Percentiles rank a stretch among this genome's conserved stretches.
These are phyloP conservation scores for Kwoniella europaea DNA, from an alignment of 768 basidiomycete species.

Conservation along the genomic window DNA sequence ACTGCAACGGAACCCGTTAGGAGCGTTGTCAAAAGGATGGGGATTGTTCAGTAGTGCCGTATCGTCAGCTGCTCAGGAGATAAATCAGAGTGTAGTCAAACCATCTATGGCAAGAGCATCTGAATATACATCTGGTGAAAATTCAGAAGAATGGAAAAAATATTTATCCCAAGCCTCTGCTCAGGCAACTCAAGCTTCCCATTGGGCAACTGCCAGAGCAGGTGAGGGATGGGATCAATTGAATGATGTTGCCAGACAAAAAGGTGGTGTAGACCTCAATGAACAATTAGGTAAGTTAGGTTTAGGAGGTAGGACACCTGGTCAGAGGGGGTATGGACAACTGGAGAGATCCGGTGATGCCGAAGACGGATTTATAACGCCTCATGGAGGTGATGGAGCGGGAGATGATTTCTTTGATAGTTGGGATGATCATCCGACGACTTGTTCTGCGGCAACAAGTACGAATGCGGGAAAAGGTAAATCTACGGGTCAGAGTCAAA, in stretches of 20 bases:
- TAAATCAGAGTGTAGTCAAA: conserved; percentile 86
- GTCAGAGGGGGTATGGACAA: conserved; percentile 45
- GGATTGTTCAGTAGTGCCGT: conserved; percentile 89
- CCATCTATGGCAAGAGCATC: conserved; percentile 78
- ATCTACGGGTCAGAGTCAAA: not conserved
- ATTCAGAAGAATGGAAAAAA: conserved; percentile 37
- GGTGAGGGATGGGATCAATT: conserved; percentile 50
- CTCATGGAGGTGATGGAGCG: conserved; percentile 61
- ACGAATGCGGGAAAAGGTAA: not conserved
- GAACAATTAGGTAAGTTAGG: conserved; percentile 75
- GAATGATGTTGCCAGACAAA: conserved; percentile 61
- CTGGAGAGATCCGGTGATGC: conserved; percentile 47
- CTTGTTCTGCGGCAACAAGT: conserved; percentile 42
- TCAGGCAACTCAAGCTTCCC: conserved; percentile 36
- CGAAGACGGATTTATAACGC: conserved; percentile 44
- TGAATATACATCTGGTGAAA: conserved; percentile 20
- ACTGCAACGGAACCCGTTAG: conserved; percentile 81
- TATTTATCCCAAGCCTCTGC: conserved; percentile 29
- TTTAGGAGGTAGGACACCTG: conserved; percentile 36
- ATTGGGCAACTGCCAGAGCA: conserved; percentile 48
- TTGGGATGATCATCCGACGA: conserved; percentile 56
- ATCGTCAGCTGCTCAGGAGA: conserved; percentile 68
- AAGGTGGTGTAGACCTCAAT: conserved; percentile 86
- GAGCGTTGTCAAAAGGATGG: conserved; percentile 92
- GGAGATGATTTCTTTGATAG: conserved; percentile 67